Percentiles rank a stretch among this genome's conserved stretches.
phyloP scores from a whole-genome alignment of 805 yeast genomes.

The Wickerhamomyces rabaulensis region DNA sequence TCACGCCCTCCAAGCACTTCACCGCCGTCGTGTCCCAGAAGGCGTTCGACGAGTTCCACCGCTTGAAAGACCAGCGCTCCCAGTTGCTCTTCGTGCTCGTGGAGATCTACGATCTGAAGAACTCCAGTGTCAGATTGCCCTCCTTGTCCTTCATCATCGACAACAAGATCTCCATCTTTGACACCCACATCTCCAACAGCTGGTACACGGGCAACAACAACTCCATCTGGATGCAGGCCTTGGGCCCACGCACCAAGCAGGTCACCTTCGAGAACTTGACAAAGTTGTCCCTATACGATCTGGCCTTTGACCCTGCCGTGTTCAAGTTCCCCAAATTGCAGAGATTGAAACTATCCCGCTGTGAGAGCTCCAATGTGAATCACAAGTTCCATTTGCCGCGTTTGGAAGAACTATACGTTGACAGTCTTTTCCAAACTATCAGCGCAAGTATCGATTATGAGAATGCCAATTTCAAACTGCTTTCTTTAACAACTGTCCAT shows the following conservation, averaged over 20 bases:
- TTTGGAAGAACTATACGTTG: slow-evolving; percentile 2
- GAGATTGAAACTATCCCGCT: slow-evolving; percentile 4
- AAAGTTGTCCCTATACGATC: slow-evolving; percentile 4
- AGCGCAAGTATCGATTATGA: slow-evolving; percentile 10
- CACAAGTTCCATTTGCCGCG: slow-evolving; percentile 6
- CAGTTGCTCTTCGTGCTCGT: slow-evolving; percentile 4
- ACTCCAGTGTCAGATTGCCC: neutral
- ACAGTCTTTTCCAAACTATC: slow-evolving; percentile 3
- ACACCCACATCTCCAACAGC: slow-evolving; percentile 4
- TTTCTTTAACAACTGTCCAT: slow-evolving; percentile 4
- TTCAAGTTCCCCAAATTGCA: slow-evolving; percentile 9
- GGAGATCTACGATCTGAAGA: slow-evolving; percentile 10
- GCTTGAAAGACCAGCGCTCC: neutral
- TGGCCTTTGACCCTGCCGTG: slow-evolving; percentile 5
- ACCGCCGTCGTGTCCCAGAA: neutral
- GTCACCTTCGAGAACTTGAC: slow-evolving; percentile 9
- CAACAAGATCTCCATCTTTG: slow-evolving; percentile 10
- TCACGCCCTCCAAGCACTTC: neutral
- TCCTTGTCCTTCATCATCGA: neutral
- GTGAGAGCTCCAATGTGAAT: neutral
- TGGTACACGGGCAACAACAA: slow-evolving; percentile 1
- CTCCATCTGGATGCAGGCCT: slow-evolving; percentile 4
- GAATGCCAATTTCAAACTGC: neutral
- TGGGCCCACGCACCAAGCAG: slow-evolving; percentile 2
- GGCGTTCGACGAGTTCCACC: neutral